A percentile compares a stretch with the other conserved stretches of the same genome.
Evolutionary conservation across 345 rosid species (phyloP).

Genomic region (Salix caprea): DNA sequence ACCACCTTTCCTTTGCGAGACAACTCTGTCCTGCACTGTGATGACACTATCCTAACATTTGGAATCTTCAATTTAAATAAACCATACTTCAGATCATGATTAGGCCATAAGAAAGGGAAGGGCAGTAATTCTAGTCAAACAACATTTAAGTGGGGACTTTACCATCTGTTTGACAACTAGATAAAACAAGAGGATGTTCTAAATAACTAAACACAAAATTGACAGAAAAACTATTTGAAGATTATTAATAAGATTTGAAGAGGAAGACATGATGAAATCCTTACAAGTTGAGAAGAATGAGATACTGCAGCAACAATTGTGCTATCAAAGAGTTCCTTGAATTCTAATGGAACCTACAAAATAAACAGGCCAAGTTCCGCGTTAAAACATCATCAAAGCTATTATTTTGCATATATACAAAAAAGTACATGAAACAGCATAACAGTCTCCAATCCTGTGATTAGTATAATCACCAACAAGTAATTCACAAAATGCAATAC

Average conservation of each 20-base stretch:
- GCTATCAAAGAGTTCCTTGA: constrained; percentile 77
- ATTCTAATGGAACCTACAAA: constrained; percentile 80
- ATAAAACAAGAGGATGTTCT: background rate
- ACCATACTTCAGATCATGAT: background rate
- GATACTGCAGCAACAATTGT: constrained; percentile 79
- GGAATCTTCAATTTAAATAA: background rate
- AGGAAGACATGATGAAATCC: constrained; percentile 18
- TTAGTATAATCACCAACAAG: background rate
- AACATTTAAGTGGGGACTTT: background rate
- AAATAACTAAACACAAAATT: background rate
- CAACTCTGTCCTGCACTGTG: too few relatives aligned
- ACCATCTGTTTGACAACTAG: background rate
- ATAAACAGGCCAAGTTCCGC: constrained; percentile 14
- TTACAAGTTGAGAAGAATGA: constrained; percentile 76
- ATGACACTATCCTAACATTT: background rate
- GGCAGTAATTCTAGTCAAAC: background rate
- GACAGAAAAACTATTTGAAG: background rate
- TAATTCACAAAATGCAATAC: background rate
- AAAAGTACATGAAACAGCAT: too few relatives aligned
- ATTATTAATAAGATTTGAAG: background rate
- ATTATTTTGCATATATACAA: background rate
- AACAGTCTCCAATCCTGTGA: background rate
- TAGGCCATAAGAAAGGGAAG: background rate
- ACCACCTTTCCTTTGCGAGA: too few relatives aligned
- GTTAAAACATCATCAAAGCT: background rate